Evolutionary conservation across 805 yeast genomes (phyloP), one percentile per base, ranked within the genome.

Genomic region (Blastobotrys peoriensis): DNA sequence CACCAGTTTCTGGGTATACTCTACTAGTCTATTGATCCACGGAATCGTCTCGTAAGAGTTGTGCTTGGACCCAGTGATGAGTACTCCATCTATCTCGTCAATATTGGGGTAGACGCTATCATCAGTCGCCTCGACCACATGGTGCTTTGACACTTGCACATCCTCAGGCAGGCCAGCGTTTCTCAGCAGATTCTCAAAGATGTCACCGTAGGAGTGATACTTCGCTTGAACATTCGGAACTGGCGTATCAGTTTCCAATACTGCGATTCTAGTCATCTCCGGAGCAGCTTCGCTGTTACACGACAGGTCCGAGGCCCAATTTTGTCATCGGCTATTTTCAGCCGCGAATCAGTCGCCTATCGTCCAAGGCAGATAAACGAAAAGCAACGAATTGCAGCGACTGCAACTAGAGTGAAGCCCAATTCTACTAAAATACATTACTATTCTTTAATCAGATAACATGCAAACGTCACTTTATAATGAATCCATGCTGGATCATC

Each of bases 61-160:
- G 41, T 54, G 54, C 44, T 55, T 58, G 23, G 72, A 67, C 8
- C 72, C 72, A 2, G 69, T 60, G 37, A 68, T 55, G 27, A 67
- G 53, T 19, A 67, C 43, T 3, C 62, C 63, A 46, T 64, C 69
- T 1, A 55, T 47, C 8, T 40, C 45, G 4, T 38, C 46, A 8
- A 54, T 20, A 18, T 42, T 41, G 16, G 69, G 68, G 39, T 58
- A 60, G 16, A 25, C 30, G 13, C 30, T 25, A 25, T 25, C 30
- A 25, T 25, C 30, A 22, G 10, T 10, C 19, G 18, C 20, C 19
- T 27, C 13, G 37, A 27, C 38, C 30, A 25, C 30, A 8, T 8
- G 30, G 13, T 25, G 30, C 10, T 13, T 25, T 8, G 30, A 8
- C 13, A 25, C 13, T 13, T 25, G 30, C 8, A 25, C 47, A 3